A percentile compares a stretch with the other conserved stretches of the same genome.
Evolutionary conservation across 306 rosid species (phyloP).

Genomic region (Echinosophora koreensis): DNA sequence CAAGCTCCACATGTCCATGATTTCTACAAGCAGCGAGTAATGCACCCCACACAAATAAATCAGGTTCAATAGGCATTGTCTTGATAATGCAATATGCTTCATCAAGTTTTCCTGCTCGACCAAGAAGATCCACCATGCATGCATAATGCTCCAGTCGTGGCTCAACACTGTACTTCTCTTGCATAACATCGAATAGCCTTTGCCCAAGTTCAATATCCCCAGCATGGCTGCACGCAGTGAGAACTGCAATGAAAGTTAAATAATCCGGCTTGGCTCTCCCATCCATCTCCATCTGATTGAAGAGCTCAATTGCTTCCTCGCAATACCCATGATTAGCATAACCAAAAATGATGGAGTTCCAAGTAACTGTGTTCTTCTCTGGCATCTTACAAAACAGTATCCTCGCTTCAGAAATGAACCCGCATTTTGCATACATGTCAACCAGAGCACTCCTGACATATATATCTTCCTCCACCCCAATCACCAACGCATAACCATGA

Average conservation of each 20-base stretch:
- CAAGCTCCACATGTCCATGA: constrained; percentile 75
- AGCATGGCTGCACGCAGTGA: constrained; percentile 81
- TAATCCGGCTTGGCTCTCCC: constrained; percentile 67
- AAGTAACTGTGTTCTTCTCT: constrained; percentile 70
- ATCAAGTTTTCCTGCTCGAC: constrained; percentile 71
- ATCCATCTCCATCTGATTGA: constrained; percentile 69
- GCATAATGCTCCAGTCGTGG: constrained; percentile 91
- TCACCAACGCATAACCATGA: constrained; percentile 66
- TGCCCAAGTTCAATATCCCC: constrained; percentile 73
- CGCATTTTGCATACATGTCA: constrained; percentile 95
- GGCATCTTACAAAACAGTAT: constrained; percentile 66
- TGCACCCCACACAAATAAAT: constrained; percentile 95
- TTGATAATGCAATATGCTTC: constrained; percentile 70
- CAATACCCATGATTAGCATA: constrained; percentile 82
- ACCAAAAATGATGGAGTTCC: constrained; percentile 92
- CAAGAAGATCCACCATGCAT: constrained; percentile 82
- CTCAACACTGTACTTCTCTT: constrained; percentile 62
- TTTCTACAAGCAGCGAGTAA: constrained; percentile 80
- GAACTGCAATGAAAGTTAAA: constrained; percentile 75
- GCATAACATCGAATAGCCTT: constrained; percentile 72
- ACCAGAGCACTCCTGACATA: constrained; percentile 86
- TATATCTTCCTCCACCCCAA: constrained; percentile 72
- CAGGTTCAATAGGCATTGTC: constrained; percentile 80
- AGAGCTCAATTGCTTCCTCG: constrained; percentile 75
- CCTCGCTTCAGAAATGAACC: constrained; percentile 74